These are phyloP conservation scores for Pleurotus giganteus DNA, from an alignment of 768 basidiomycete species.

Conservation along the genomic window DNA sequence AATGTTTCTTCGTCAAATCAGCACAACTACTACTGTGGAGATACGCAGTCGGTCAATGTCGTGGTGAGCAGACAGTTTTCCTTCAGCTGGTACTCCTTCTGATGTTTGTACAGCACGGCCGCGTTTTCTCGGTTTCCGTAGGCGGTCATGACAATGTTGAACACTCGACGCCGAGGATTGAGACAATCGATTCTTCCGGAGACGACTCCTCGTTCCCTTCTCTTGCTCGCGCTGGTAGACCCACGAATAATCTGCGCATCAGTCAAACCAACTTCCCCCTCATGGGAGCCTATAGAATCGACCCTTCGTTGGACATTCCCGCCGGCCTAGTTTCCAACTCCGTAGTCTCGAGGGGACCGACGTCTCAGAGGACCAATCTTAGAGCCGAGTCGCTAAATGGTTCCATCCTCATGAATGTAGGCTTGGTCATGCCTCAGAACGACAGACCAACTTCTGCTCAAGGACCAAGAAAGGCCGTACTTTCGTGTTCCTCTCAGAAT, in stretches of 20 bases:
- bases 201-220: too few relatives aligned
- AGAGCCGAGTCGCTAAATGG: constrained; percentile 30
- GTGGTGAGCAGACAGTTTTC: too few relatives aligned
- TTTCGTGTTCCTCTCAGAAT: constrained; percentile 21
- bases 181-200: too few relatives aligned
- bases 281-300: constrained; percentile 38
- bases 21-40: too few relatives aligned
- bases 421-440: constrained; percentile 12
- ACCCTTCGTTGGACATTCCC: constrained; percentile 40
- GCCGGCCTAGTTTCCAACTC: constrained; percentile 36
- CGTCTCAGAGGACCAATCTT: constrained; percentile 38
- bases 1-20: too few relatives aligned
- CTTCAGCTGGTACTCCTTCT: too few relatives aligned
- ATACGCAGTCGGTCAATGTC: too few relatives aligned
- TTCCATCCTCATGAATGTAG: constrained; percentile 36
- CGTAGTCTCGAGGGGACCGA: constrained; percentile 26
- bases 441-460: not conserved
- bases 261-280: constrained; percentile 26
- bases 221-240: constrained; percentile 14
- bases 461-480: constrained; percentile 1
- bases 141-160: too few relatives aligned
- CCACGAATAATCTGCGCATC: constrained; percentile 32
- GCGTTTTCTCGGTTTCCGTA: too few relatives aligned
- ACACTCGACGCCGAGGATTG: too few relatives aligned
- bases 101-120: too few relatives aligned